Evolutionary conservation across 2,329 filamentous ascomycete genomes (phyloP), one percentile per base, ranked within the genome.

Genomic region (Coniochaeta prunicola): DNA sequence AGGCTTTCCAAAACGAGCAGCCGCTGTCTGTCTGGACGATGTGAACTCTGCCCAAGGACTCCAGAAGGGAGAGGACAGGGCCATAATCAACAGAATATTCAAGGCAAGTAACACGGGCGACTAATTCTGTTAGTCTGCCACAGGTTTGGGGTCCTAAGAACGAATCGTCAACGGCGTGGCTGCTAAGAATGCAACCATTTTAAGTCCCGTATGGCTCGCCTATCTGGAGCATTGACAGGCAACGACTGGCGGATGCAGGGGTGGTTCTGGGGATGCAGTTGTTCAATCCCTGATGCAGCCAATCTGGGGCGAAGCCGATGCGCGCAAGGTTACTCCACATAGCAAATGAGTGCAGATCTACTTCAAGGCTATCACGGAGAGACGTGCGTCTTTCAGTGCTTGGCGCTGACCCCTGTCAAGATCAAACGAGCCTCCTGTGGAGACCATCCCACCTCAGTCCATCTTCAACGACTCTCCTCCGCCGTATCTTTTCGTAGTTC

Each of bases 91-190:
- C 30, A 26, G 45, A 50, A 30, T 30, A 24, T 15, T 6, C 21
- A 26, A 30, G 24, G 45, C 45, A 45, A n/a, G 40, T 13, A 45
- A 15, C 40, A 45, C 40, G 17, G 45, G 24, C 24, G 45, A 50
- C 24, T 50, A n/a, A 50, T 28, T 50, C 13, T 50, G 45, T 13
- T 30, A 50, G 45, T 26, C 19, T 50, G 45, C 45, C 24, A 26
- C 45, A 50, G 45, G 4, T 28, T 30, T 15, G 45, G 24, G 45
- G 30, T 10, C 30, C 54, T 45, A 59, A 58, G 58, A 61, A 58
- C 66, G 60, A 67, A 67, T 67, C 66, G 58, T 61, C 61, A 57
- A 62, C 61, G 53, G 61, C 59, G 59, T 58, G 61, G 57, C 50
- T 55, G 58, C 56, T 34, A 40, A 56, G 24, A 56, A 56, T 61